Evolutionary conservation across 306 rosid genomes (phyloP).

Genomic region (Leucaena leucocephala): DNA sequence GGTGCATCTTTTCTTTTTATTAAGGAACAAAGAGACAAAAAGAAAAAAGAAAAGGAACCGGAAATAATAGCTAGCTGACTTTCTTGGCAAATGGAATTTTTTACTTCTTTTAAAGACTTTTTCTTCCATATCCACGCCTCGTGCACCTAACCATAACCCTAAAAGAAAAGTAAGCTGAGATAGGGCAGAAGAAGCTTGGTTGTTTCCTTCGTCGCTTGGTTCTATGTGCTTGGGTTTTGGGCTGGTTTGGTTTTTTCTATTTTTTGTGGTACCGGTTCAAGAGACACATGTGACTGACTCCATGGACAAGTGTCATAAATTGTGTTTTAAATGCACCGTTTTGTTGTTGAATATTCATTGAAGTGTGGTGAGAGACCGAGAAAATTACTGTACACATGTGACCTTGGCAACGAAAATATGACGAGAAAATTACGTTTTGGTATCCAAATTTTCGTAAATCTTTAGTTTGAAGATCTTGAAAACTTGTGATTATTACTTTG

Average conservation of each 20-base stretch:
- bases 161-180: not conserved
- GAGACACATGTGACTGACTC: not conserved
- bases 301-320: not conserved
- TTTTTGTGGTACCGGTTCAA: not conserved
- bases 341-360: not conserved
- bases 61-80: not conserved
- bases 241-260: not conserved
- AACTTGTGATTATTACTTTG: too few relatives aligned
- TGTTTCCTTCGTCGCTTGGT: not conserved
- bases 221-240: not conserved
- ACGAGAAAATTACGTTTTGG: not conserved
- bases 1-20: not conserved
- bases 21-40: not conserved
- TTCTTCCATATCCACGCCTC: not conserved
- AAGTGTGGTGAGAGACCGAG: not conserved
- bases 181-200: not conserved
- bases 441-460: not conserved
- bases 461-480: not conserved
- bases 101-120: not conserved
- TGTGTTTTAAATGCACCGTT: not conserved
- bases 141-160: conserved; percentile 1
- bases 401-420: not conserved
- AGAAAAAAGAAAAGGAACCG: not conserved
- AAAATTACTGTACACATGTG: not conserved
- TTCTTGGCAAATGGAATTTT: not conserved